Evolutionary conservation across 2,329 filamentous ascomycete genomes (phyloP).

Genomic region (Colletotrichum orchidophilum): DNA sequence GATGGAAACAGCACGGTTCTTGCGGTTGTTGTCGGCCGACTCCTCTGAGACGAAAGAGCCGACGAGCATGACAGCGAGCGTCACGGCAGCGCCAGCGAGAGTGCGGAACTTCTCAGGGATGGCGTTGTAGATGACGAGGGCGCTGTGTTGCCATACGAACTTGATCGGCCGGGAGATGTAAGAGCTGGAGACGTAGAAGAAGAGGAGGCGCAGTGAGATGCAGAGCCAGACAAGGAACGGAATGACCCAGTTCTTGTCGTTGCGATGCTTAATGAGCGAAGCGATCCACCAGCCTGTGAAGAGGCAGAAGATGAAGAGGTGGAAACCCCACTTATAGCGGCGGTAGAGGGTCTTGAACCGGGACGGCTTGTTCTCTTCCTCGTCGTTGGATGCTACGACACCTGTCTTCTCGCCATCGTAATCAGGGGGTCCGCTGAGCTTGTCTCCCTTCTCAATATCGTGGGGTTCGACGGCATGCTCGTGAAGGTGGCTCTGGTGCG

Average conservation of each 20-base stretch:
- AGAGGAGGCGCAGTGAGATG: constrained; percentile 78
- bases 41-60: constrained; percentile 81
- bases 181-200: constrained; percentile 76
- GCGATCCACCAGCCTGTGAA: constrained; percentile 79
- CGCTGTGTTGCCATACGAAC: constrained; percentile 73
- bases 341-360: constrained; percentile 51
- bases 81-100: constrained; percentile 68
- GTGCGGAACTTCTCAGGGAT: constrained; percentile 75
- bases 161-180: constrained; percentile 73
- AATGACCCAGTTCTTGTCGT: constrained; percentile 82
- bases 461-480: constrained; percentile 38
- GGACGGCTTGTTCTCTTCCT: constrained; percentile 37
- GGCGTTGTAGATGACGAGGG: constrained; percentile 63
- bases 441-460: constrained; percentile 39
- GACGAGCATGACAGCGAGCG: constrained; percentile 78
- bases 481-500: constrained; percentile 44
- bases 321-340: constrained; percentile 55
- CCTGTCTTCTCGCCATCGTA: constrained; percentile 53
- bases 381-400: constrained; percentile 42
- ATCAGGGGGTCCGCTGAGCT: constrained; percentile 42
- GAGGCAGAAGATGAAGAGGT: constrained; percentile 55
- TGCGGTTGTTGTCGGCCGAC: constrained; percentile 78
- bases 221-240: constrained; percentile 84
- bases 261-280: constrained; percentile 74
- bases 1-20: constrained; percentile 81